phyloP scores from a whole-genome alignment of 495 filamentous ascomycete species.

The Neurospora cerealis region DNA sequence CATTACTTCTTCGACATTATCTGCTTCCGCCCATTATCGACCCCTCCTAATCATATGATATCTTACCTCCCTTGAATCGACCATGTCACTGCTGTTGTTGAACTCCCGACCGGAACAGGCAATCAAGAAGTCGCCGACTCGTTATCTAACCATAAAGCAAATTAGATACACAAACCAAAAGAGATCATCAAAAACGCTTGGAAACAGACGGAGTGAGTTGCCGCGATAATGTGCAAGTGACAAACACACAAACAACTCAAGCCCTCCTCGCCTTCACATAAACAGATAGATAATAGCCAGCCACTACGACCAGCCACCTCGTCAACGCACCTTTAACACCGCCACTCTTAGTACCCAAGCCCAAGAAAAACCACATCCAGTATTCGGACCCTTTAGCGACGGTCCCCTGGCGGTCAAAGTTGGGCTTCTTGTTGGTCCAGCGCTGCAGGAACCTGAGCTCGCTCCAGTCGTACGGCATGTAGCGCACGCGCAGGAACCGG shows the following conservation, averaged over 20 bases:
- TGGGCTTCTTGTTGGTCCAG: slow-evolving; percentile 51
- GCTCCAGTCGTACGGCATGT: slow-evolving; percentile 57
- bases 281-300: slow-evolving; percentile 9
- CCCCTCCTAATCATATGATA: background rate
- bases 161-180: background rate
- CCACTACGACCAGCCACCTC: slow-evolving; percentile 35
- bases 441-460: slow-evolving; percentile 47
- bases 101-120: background rate
- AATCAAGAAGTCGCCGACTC: background rate
- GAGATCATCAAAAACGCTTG: background rate
- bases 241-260: background rate
- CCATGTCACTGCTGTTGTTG: background rate
- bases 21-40: background rate
- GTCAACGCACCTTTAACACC: slow-evolving; percentile 38
- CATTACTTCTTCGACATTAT: background rate
- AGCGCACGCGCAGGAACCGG: slow-evolving; percentile 59
- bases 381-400: slow-evolving; percentile 40
- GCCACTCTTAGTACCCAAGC: slow-evolving; percentile 33
- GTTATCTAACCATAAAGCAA: background rate
- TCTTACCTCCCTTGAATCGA: background rate
- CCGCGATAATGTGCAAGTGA: background rate
- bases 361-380: slow-evolving; percentile 34
- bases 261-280: slow-evolving; percentile 1
- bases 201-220: background rate
- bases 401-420: slow-evolving; percentile 74